Percentiles rank a stretch among this genome's conserved stretches.
phyloP scores from a whole-genome alignment of 257 asterid species.

The Ophiorrhiza pumila region DNA sequence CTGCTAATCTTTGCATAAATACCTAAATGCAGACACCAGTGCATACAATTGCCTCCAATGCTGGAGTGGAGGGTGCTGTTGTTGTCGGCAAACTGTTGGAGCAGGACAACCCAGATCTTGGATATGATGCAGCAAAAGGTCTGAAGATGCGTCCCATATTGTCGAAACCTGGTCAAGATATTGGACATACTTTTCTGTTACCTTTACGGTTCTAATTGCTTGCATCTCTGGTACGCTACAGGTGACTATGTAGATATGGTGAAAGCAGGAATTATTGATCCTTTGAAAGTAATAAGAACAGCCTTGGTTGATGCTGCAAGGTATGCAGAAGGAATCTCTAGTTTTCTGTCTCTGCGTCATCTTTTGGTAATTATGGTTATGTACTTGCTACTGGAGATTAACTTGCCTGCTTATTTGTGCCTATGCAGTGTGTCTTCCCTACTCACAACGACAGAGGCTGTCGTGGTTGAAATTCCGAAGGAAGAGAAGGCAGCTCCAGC shows the following conservation, averaged over 20 bases:
- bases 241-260: constrained; percentile 95
- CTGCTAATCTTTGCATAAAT: neutral
- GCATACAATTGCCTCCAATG: constrained; percentile 73
- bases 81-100: constrained; percentile 91
- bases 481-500: constrained; percentile 67
- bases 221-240: constrained; percentile 12
- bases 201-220: neutral
- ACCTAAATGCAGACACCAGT: constrained; percentile 59
- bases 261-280: constrained; percentile 82
- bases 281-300: constrained; percentile 84
- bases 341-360: neutral
- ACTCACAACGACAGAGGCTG: constrained; percentile 91
- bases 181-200: neutral
- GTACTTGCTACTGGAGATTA: neutral
- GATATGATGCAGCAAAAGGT: constrained; percentile 98
- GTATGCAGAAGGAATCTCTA: constrained; percentile 24
- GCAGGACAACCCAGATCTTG: constrained; percentile 78
- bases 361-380: neutral
- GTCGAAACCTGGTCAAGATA: neutral
- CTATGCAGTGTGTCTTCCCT: constrained; percentile 72
- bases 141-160: neutral
- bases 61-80: constrained; percentile 97
- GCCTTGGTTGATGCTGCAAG: constrained; percentile 97
- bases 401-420: neutral
- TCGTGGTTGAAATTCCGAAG: constrained; percentile 70